A percentile compares a stretch with the other conserved stretches of the same genome.
Evolutionary conservation across 352 stramenopile genomes (phyloP).

Genomic region (Globisporangium viniferum): DNA sequence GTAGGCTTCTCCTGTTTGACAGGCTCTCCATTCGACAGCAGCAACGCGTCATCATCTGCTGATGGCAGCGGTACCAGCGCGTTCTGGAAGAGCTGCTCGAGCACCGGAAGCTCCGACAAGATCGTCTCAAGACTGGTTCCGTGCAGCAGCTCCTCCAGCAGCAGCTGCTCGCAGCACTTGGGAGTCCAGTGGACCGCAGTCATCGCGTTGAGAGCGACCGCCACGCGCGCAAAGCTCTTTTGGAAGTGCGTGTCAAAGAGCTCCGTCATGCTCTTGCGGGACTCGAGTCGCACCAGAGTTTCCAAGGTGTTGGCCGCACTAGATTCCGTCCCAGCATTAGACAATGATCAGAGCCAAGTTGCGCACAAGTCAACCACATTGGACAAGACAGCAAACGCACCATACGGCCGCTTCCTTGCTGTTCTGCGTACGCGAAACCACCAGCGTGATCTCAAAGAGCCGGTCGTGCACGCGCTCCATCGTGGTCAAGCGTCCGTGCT

Average conservation of each 20-base stretch:
- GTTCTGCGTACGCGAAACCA: constrained; percentile 19
- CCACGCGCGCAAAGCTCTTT: constrained; percentile 20
- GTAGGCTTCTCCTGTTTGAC: background rate
- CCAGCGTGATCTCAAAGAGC: constrained; percentile 42
- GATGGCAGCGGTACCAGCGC: background rate
- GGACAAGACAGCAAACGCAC: constrained; percentile 27
- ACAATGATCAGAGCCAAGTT: background rate
- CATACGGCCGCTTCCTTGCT: background rate
- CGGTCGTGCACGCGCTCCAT: constrained; percentile 37
- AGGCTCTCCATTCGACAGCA: background rate
- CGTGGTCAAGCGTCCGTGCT: constrained; percentile 40
- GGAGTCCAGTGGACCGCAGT: constrained; percentile 39
- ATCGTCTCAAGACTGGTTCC: constrained; percentile 16
- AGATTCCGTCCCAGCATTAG: background rate
- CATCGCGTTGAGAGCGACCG: constrained; percentile 20
- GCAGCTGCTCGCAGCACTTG: constrained; percentile 23
- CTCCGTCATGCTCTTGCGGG: constrained; percentile 8
- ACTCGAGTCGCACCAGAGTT: constrained; percentile 27
- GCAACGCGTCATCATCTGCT: background rate
- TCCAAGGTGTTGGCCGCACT: constrained; percentile 29
- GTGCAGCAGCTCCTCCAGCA: constrained; percentile 23
- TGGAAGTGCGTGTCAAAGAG: constrained; percentile 36
- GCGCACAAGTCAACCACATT: constrained; percentile 5
- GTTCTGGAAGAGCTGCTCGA: constrained; percentile 8
- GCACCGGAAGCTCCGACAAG: background rate